Evolutionary conservation across 345 rosid genomes (phyloP).

Genomic region (Salix viminalis): DNA sequence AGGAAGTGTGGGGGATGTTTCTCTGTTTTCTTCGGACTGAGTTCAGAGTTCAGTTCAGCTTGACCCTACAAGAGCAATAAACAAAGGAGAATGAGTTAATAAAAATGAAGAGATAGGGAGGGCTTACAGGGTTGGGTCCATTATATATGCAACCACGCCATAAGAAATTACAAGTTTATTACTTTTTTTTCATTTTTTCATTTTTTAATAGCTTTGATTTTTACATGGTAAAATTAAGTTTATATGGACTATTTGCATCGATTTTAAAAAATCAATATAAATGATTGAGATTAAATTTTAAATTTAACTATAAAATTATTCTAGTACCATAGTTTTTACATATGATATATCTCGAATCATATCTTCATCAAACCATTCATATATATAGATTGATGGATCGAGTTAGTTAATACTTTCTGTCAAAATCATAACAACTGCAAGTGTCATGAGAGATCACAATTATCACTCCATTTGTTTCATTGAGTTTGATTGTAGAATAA

Average conservation of each 20-base stretch:
- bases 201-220: too few species aligned
- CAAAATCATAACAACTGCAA: not conserved
- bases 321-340: too few species aligned
- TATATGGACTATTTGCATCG: too few species aligned
- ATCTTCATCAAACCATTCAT: too few species aligned
- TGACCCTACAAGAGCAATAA: constrained; percentile 9
- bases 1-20: not conserved
- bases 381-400: too few species aligned
- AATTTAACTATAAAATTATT: too few species aligned
- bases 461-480: not conserved
- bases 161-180: too few species aligned
- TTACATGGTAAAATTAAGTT: too few species aligned
- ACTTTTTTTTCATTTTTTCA: too few species aligned
- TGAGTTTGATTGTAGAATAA: not conserved
- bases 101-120: not conserved
- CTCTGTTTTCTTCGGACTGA: not conserved
- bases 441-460: not conserved
- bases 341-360: too few species aligned
- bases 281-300: too few species aligned
- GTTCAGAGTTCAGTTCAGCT: not conserved
- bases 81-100: not conserved
- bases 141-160: not conserved
- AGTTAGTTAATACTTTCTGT: not conserved
- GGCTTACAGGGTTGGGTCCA: not conserved
- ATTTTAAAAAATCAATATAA: too few species aligned